Percentiles rank a stretch among this genome's conserved stretches.
These are phyloP conservation scores for Candolleomyces efflorescens DNA, from an alignment of 768 basidiomycete species.

Conservation along the genomic window DNA sequence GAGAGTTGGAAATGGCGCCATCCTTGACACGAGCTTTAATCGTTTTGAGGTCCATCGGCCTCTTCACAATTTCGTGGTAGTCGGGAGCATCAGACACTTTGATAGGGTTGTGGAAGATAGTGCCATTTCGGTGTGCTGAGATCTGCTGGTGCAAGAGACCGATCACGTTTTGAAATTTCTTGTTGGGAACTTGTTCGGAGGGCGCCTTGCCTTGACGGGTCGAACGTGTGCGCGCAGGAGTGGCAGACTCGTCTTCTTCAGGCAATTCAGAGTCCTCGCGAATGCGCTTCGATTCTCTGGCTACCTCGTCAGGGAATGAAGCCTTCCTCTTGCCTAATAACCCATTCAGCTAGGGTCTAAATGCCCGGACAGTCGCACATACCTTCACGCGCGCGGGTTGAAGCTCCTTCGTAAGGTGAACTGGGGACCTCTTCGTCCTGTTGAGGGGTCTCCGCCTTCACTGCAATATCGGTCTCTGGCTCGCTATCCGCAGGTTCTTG, in stretches of 20 bases:
- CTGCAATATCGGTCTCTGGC: slow-evolving; percentile 22
- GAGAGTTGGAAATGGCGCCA: slow-evolving; percentile 71
- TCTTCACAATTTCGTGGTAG: slow-evolving; percentile 87
- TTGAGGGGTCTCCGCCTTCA: slow-evolving; percentile 22
- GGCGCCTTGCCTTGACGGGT: slow-evolving; percentile 19
- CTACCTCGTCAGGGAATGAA: slow-evolving; percentile 41
- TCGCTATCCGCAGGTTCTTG: slow-evolving; percentile 21
- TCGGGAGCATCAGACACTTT: slow-evolving; percentile 85
- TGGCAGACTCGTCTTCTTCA: slow-evolving; percentile 57
- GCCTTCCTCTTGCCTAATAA: slow-evolving; percentile 61
- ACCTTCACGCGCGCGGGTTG: slow-evolving; percentile 28
- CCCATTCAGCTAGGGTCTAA: not conserved
- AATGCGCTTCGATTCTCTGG: slow-evolving; percentile 50
- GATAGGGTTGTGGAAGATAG: slow-evolving; percentile 89
- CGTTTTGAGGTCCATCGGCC: slow-evolving; percentile 95
- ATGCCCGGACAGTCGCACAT: slow-evolving; percentile 1
- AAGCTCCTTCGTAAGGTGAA: slow-evolving; percentile 25
- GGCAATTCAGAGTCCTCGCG: slow-evolving; percentile 68
- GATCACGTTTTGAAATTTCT: slow-evolving; percentile 79
- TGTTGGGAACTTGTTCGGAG: slow-evolving; percentile 52
- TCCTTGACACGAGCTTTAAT: slow-evolving; percentile 86
- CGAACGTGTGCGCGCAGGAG: slow-evolving; percentile 23
- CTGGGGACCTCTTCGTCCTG: slow-evolving; percentile 27
- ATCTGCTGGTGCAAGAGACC: slow-evolving; percentile 78
- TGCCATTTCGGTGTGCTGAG: slow-evolving; percentile 81